Conservation (phyloP, 192 early-diverging fungal species). For the Podochytrium sp. region DNA sequence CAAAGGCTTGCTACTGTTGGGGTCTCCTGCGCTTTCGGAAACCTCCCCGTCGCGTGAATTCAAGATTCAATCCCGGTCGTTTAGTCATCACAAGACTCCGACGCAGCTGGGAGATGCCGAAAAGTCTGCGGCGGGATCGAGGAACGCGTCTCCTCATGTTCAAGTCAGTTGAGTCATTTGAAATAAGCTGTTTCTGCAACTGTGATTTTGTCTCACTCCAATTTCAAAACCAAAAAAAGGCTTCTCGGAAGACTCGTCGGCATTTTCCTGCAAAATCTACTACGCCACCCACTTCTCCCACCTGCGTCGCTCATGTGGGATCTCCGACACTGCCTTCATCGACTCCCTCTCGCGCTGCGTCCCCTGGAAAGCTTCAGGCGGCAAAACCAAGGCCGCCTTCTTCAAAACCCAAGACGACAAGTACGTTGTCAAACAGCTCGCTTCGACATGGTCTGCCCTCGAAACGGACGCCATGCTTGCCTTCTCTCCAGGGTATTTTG, state of each 20-base stretch:
- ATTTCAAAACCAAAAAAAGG: slow-evolving; percentile 33
- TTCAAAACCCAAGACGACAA: slow-evolving; percentile 70
- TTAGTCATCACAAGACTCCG: neutral
- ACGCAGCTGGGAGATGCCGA: no score
- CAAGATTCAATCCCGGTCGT: neutral
- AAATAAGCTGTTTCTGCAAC: no score
- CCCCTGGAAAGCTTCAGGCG: slow-evolving; percentile 46
- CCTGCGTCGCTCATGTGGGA: slow-evolving; percentile 41
- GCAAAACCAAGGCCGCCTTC: slow-evolving; percentile 46
- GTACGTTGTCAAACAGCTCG: slow-evolving; percentile 53
- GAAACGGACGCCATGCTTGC: slow-evolving; percentile 48
- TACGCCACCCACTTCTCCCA: slow-evolving; percentile 43
- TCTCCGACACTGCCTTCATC: slow-evolving; percentile 34
- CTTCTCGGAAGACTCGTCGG: slow-evolving; percentile 15
- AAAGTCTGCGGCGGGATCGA: no score
- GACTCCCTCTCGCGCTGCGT: slow-evolving; percentile 38
- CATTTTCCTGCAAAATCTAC: slow-evolving; percentile 43
- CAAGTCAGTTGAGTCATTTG: no score
- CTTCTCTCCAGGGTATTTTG: slow-evolving; percentile 52
- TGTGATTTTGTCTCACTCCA: neutral
- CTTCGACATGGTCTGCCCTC: slow-evolving; percentile 56
- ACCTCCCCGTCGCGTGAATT: neutral
- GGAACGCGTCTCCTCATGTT: no score
- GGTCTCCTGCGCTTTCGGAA: neutral
- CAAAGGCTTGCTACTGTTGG: neutral